phyloP scores from a whole-genome alignment of 192 early-diverging fungal genomes.

The Piromyces finnis region DNA sequence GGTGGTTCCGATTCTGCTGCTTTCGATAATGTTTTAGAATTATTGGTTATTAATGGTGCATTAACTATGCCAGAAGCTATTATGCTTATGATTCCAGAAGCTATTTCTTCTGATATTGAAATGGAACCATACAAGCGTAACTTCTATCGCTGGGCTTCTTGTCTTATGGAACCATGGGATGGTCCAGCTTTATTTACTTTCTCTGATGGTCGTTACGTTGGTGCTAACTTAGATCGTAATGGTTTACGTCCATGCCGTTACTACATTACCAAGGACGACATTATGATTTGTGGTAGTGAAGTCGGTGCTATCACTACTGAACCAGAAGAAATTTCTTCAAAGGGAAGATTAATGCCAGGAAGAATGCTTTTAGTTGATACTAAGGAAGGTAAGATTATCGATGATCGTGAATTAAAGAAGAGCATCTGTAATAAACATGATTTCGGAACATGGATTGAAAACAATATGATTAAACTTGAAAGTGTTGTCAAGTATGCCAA shows the following conservation, averaged over 20 bases:
- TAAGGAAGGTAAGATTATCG: conserved; percentile 68
- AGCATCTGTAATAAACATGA: conserved; percentile 45
- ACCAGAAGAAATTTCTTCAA: conserved; percentile 57
- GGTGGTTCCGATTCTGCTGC: conserved; percentile 92
- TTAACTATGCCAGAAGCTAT: conserved; percentile 85
- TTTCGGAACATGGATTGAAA: conserved; percentile 70
- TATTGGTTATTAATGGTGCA: conserved; percentile 79
- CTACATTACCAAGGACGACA: conserved; percentile 77
- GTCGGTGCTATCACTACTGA: conserved; percentile 79
- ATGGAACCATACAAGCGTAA: conserved; percentile 69
- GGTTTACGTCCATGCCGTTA: conserved; percentile 95
- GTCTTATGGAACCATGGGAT: conserved; percentile 97
- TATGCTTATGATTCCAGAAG: conserved; percentile 96
- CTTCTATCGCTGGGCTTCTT: conserved; percentile 96
- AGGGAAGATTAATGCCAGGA: conserved; percentile 85
- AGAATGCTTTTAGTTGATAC: conserved; percentile 97
- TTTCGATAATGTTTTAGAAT: conserved; percentile 90
- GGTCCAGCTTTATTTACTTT: conserved; percentile 96
- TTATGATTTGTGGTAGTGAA: conserved; percentile 96
- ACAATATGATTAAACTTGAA: conserved; percentile 58
- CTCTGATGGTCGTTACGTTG: conserved; percentile 89
- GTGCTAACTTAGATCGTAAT: conserved; percentile 96
- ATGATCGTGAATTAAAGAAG: conserved; percentile 77
- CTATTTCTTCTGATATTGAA: conserved; percentile 51
- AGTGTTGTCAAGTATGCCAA: conserved; percentile 21